A percentile compares a stretch with the other conserved stretches of the same genome.
These are phyloP conservation scores for Ehretia macrophylla DNA, from an alignment of 257 asterid species.

Conservation along the genomic window DNA sequence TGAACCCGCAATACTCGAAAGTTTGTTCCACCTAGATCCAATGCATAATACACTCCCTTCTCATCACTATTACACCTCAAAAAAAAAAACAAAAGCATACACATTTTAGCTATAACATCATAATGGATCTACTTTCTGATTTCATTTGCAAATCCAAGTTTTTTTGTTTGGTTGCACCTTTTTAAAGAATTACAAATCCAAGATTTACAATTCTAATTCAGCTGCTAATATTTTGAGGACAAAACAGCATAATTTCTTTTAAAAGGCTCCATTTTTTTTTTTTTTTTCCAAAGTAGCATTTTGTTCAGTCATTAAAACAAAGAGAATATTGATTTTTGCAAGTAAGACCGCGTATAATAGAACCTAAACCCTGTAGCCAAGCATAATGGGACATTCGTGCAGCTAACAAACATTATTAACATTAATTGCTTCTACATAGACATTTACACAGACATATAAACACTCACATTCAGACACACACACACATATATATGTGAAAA, in stretches of 20 bases:
- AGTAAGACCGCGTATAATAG: no score
- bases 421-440: not conserved
- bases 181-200: no score
- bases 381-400: no score
- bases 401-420: no score
- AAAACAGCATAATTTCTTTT: no score
- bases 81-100: constrained; percentile 1
- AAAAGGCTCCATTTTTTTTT: no score
- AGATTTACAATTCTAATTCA: not conserved
- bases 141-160: no score
- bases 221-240: no score
- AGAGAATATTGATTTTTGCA: not conserved
- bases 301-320: not conserved
- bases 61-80: constrained; percentile 60
- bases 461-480: not conserved
- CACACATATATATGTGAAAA: not conserved
- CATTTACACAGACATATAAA: not conserved
- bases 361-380: no score
- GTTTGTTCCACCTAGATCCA: constrained; percentile 97
- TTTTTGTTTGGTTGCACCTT: no score
- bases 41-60: constrained; percentile 83
- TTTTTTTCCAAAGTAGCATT: no score
- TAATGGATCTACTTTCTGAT: not conserved
- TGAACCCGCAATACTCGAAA: constrained; percentile 90
- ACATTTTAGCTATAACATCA: not conserved